Evolutionary conservation across 768 basidiomycete genomes (phyloP), one percentile per base, ranked within the genome.

Genomic region (Lanmaoa pseudosensibilis): DNA sequence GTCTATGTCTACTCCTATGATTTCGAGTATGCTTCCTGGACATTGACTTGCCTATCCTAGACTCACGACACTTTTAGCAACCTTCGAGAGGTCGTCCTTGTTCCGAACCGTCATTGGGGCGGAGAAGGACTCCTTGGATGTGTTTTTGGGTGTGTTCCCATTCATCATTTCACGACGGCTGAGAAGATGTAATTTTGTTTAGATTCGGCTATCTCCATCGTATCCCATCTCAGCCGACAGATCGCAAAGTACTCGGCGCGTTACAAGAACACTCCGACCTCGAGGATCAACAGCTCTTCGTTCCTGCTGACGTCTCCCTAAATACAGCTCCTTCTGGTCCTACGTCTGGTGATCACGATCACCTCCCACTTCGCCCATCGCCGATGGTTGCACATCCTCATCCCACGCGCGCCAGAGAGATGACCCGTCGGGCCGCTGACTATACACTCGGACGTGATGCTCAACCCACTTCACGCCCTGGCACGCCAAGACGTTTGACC

Each of bases 1-100:
- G 88, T 98, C 27, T 98, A 95, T 67, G 95, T 99, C 7, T 99
- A 98, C 73, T 97, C 94, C 15, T 87, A 92, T 60, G 96, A 98
- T 73, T 94, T 97, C 69, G 93, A 97, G 94, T 95, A 73, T 50
- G 92, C 78, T 32, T 54, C 46, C 46, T 45, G 18, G 30, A 32
- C 33, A 6, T 40, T 2, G 7, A 12, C 33, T 51, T 52, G 25
- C n/a, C 30, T 40, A 49, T 34, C 45, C 36, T 32, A 48, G 25
- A 38, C 66, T 64, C 32, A 64, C 39, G 2, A 46, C 21, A 5
- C 19, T 46, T 63, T 54, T 63, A 97, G 94, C 70, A 90, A 93
- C 40, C 81, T 96, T 46, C 80, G 94, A 60, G 94, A 98, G 68
- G 94, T 96, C 16, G 92, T 98, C 33, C 74, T 98, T 21, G 92